These are phyloP conservation scores for Aschersonia sp. DNA, from an alignment of 2,329 filamentous ascomycete genomes.

Conservation along the genomic window DNA sequence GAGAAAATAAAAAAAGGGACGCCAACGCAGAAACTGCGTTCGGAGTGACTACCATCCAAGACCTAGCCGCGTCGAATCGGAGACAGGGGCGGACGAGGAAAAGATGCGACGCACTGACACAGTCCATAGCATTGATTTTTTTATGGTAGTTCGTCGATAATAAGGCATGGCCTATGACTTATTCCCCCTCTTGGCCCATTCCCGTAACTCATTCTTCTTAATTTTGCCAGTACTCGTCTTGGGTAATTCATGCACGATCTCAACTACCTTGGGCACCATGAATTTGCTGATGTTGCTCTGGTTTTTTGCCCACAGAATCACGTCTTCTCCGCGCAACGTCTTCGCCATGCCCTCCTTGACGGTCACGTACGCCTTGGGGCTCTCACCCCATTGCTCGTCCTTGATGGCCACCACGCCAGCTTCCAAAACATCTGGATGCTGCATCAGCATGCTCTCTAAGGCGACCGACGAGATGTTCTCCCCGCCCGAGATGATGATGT, in stretches of 20 bases:
- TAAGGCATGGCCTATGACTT: slow-evolving; percentile 2
- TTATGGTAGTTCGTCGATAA: too few relatives aligned
- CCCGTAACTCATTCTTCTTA: slow-evolving; percentile 81
- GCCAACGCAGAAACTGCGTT: too few relatives aligned
- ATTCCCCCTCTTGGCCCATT: slow-evolving; percentile 48
- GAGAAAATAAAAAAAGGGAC: neutral
- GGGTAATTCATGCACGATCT: slow-evolving; percentile 74
- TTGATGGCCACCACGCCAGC: slow-evolving; percentile 78
- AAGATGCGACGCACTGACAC: neutral
- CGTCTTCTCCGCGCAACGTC: slow-evolving; percentile 32
- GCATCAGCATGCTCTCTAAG: slow-evolving; percentile 75
- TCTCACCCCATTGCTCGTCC: slow-evolving; percentile 86
- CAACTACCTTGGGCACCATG: slow-evolving; percentile 64
- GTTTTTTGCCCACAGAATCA: slow-evolving; percentile 78
- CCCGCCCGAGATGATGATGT: slow-evolving; percentile 95
- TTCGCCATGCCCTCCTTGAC: slow-evolving; percentile 46
- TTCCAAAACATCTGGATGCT: slow-evolving; percentile 81
- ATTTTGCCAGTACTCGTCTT: slow-evolving; percentile 97
- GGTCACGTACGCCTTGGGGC: slow-evolving; percentile 89
- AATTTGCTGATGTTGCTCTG: slow-evolving; percentile 74
- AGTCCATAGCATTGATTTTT: too few relatives aligned
- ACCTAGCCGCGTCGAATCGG: too few relatives aligned
- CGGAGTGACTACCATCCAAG: too few relatives aligned
- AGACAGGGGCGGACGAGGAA: neutral
- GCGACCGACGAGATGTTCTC: slow-evolving; percentile 96